Evolutionary conservation across 2,329 filamentous ascomycete genomes (phyloP).

Genomic region (Didymella arachidicola): DNA sequence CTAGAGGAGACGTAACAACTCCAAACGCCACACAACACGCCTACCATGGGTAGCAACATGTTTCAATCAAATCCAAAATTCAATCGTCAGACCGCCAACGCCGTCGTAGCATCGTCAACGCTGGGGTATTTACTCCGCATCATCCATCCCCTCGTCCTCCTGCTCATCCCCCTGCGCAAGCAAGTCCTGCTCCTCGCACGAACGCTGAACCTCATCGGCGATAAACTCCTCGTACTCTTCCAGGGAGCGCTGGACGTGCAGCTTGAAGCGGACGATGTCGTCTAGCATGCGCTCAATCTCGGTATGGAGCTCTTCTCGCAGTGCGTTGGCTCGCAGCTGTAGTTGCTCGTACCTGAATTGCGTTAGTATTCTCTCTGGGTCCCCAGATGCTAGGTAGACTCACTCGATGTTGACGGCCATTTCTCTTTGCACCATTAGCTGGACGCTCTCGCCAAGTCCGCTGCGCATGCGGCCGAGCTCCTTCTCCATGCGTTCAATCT

Average conservation of each 20-base stretch:
- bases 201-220: slow-evolving; percentile 83
- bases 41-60: slow-evolving; percentile 10
- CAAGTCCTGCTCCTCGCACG: slow-evolving; percentile 60
- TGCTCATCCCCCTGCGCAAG: slow-evolving; percentile 45
- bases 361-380: slow-evolving; percentile 9
- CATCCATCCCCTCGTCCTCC: slow-evolving; percentile 28
- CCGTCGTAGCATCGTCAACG: slow-evolving; percentile 1
- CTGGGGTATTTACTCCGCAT: slow-evolving; percentile 5
- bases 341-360: slow-evolving; percentile 81
- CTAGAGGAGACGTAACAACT: not conserved
- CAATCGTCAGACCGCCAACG: not conserved
- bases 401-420: slow-evolving; percentile 97
- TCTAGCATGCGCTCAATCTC: slow-evolving; percentile 96
- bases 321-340: slow-evolving; percentile 79
- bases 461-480: slow-evolving; percentile 93
- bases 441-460: slow-evolving; percentile 82
- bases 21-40: slow-evolving; percentile 2
- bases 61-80: not conserved
- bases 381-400: slow-evolving; percentile 44
- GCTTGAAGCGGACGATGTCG: slow-evolving; percentile 98
- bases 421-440: slow-evolving; percentile 91
- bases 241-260: slow-evolving; percentile 89
- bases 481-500: slow-evolving; percentile 99
- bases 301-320: slow-evolving; percentile 97
- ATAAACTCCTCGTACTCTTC: slow-evolving; percentile 96